Conservation (phyloP, 2,329 filamentous ascomycete species). For the Alternaria longipes region DNA sequence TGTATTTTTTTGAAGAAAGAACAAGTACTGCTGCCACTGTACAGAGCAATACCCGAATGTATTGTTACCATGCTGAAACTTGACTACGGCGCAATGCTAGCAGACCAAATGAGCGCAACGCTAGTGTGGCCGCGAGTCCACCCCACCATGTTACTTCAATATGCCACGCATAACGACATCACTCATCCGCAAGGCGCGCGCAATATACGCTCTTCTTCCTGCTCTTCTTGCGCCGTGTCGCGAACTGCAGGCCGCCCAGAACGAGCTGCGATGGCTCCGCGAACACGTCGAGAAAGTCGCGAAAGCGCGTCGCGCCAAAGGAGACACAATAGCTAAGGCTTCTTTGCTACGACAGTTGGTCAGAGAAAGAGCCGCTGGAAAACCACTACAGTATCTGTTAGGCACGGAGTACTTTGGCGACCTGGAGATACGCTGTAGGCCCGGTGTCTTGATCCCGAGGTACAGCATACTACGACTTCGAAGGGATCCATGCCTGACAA, state of each 20-base stretch:
- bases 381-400: slow-evolving; percentile 88
- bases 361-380: slow-evolving; percentile 63
- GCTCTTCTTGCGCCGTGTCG: slow-evolving; percentile 71
- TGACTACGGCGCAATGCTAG: background rate
- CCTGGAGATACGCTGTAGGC: slow-evolving; percentile 78
- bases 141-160: slow-evolving; percentile 7
- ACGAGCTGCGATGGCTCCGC: slow-evolving; percentile 77
- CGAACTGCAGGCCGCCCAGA: slow-evolving; percentile 68
- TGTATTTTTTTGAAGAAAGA: too few relatives aligned
- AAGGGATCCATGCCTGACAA: slow-evolving; percentile 20
- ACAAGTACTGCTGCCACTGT: too few relatives aligned
- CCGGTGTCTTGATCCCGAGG: slow-evolving; percentile 86
- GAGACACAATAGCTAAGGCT: slow-evolving; percentile 26
- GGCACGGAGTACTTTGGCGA: slow-evolving; percentile 88
- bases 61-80: background rate
- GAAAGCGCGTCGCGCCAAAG: slow-evolving; percentile 31
- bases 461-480: slow-evolving; percentile 40
- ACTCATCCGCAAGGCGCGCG: slow-evolving; percentile 64
- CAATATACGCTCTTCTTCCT: slow-evolving; percentile 65
- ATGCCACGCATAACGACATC: slow-evolving; percentile 69
- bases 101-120: slow-evolving; percentile 1
- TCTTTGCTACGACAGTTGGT: slow-evolving; percentile 40
- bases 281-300: slow-evolving; percentile 59
- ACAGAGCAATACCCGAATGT: too few relatives aligned
- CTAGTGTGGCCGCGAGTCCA: slow-evolving; percentile 7